Base-by-base conservation (phyloP, 2,329 filamentous ascomycete species). In the Hirsutella thompsonii region DNA sequence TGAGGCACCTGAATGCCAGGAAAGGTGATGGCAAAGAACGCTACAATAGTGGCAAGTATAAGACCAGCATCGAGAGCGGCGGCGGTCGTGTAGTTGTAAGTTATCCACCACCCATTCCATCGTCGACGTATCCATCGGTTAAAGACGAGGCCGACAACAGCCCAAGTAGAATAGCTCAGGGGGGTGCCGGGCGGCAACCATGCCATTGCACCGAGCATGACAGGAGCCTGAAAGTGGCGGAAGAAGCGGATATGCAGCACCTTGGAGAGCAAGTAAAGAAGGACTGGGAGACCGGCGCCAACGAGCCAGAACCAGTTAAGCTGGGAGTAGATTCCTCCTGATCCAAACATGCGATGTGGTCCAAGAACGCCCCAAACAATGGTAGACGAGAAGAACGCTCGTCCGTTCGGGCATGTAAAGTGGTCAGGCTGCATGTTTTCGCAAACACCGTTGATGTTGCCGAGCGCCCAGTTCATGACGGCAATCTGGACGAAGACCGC, bases 181-280 rank as follows among this genome's bases (percentile, higher is more conserved):
- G 72, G 70, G 0, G 76, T 79, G 0, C 76, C 76, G 0, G 76
- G 76, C 1, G 76, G 76, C 16, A 79, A 66, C 44, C 68, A 59
- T 11, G 61, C 61, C 34, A 69, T 65, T 19, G 70, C 71, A 11
- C 72, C 72, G 42, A 79, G 74, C 51, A 80, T 69, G 32, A 79
- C 62, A 0, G 76, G 76, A 0, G 69, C 69, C 46, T 66, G 70
- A 39, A 81, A 56, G 49, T 69, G 75, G 30, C 67, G 63, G 26
- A 68, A 60, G 2, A 61, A 58, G 50, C 38, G 39, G 19, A 48
- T 34, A n/a, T 49, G 46, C n/a, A 50, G 44, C n/a, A 45, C 42
- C 39, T 46, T 50, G 4, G 67, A 49, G 9, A 52, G 42, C 29
- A 68, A 44, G 49, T 67, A 76, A 47, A 74, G 59, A 3, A 64